These are phyloP conservation scores for Fusarium tjaetaba DNA, from an alignment of 2,329 filamentous ascomycete species.

Conservation along the genomic window DNA sequence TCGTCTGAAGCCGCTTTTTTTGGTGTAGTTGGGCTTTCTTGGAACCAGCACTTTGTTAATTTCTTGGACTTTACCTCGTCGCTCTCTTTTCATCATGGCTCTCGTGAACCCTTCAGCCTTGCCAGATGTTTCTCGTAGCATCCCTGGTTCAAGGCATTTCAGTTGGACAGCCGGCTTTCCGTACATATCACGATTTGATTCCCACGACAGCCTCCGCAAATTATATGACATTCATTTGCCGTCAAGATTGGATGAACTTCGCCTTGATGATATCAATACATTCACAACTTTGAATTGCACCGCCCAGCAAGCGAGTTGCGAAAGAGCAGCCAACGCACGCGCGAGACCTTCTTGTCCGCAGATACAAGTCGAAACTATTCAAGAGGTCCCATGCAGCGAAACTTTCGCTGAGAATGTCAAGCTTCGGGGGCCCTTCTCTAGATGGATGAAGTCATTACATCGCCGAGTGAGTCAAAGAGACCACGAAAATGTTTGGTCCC, in stretches of 20 bases:
- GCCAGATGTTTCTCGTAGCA: slow-evolving; percentile 50
- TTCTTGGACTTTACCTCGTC: slow-evolving; percentile 47
- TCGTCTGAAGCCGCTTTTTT: slow-evolving; percentile 36
- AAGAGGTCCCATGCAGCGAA: slow-evolving; percentile 15
- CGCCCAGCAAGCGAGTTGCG: slow-evolving; percentile 17
- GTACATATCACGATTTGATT: neutral
- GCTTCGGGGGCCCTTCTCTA: slow-evolving; percentile 67
- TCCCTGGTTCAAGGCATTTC: slow-evolving; percentile 52
- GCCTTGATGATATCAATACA: slow-evolving; percentile 45
- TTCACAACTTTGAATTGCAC: slow-evolving; percentile 55
- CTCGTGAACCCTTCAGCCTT: slow-evolving; percentile 45
- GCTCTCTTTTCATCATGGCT: slow-evolving; percentile 48
- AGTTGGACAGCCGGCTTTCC: slow-evolving; percentile 47
- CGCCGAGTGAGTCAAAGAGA: slow-evolving; percentile 60
- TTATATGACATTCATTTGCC: slow-evolving; percentile 49
- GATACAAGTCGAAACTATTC: slow-evolving; percentile 41
- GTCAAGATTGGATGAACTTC: slow-evolving; percentile 34
- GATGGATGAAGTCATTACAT: slow-evolving; percentile 78
- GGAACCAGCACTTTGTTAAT: slow-evolving; percentile 49
- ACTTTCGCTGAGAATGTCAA: slow-evolving; percentile 17
- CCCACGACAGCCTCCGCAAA: neutral
- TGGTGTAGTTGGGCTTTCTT: slow-evolving; percentile 56
- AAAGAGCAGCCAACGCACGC: neutral
- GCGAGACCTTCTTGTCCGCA: slow-evolving; percentile 29
- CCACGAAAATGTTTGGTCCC: slow-evolving; percentile 38